Conservation (phyloP, 352 stramenopile genomes). For the Peronospora farinosa region DNA sequence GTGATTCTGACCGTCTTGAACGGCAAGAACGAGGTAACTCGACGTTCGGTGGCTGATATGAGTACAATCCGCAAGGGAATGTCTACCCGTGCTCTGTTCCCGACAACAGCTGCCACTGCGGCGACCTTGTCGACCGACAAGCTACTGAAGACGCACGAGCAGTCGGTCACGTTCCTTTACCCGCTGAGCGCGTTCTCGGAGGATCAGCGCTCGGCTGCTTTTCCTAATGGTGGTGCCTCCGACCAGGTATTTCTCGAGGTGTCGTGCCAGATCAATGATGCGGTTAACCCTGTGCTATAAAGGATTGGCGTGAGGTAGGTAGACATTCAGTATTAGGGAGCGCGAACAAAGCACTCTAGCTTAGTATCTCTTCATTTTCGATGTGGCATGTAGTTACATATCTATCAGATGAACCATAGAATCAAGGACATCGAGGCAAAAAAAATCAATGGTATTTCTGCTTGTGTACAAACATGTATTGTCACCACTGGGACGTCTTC, state of each 20-base stretch:
- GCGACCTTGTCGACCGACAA: conserved; percentile 29
- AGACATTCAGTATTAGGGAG: conserved; percentile 35
- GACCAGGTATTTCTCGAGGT: conserved; percentile 76
- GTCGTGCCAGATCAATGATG: conserved; percentile 64
- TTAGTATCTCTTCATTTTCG: conserved; percentile 27
- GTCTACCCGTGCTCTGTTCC: conserved; percentile 59
- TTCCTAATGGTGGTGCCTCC: conserved; percentile 18
- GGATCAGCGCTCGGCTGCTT: conserved; percentile 38
- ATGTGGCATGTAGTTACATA: conserved; percentile 14
- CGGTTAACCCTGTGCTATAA: conserved; percentile 24
- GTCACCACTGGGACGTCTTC: neutral
- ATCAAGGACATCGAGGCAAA: conserved; percentile 13
- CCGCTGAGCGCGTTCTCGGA: conserved; percentile 71
- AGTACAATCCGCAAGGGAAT: conserved; percentile 70
- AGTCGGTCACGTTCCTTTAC: conserved; percentile 82
- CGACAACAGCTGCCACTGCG: conserved; percentile 30
- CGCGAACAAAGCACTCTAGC: conserved; percentile 27
- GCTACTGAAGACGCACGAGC: conserved; percentile 35
- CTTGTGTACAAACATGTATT: conserved; percentile 1
- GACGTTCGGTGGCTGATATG: conserved; percentile 75
- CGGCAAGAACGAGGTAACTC: conserved; percentile 63
- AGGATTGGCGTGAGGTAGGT: conserved; percentile 15
- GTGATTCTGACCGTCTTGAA: conserved; percentile 69
- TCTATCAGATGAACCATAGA: conserved; percentile 29
- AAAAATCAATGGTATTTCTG: conserved; percentile 24